Evolutionary conservation across 2,329 filamentous ascomycete species (phyloP).

Genomic region (Blastomyces gilchristii): DNA sequence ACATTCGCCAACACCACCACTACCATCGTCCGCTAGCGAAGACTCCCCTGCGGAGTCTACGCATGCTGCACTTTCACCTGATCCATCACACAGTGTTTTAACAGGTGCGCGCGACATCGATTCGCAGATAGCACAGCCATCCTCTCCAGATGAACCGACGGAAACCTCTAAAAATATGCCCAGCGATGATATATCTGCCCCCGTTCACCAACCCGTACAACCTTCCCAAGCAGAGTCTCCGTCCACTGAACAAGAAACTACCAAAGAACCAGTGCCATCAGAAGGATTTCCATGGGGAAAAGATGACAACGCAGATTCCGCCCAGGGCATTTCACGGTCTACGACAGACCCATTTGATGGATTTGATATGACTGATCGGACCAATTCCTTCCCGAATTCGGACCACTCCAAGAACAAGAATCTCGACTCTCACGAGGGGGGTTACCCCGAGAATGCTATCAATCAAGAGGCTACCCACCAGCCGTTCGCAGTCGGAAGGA

Average conservation of each 20-base stretch:
- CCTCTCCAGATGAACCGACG: background rate
- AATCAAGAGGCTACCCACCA: background rate
- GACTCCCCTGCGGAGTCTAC: background rate
- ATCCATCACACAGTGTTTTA: background rate
- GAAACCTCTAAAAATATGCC: background rate
- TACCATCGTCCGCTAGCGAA: background rate
- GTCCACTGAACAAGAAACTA: background rate
- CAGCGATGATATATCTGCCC: background rate
- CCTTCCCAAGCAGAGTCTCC: background rate
- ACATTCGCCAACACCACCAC: background rate
- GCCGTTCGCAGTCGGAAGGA: too few relatives aligned
- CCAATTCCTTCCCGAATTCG: conserved; percentile 16
- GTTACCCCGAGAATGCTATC: background rate
- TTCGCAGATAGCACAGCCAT: background rate
- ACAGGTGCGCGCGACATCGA: background rate
- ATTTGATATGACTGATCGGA: conserved; percentile 12
- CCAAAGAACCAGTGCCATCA: background rate
- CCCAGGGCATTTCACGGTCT: background rate
- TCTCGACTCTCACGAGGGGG: background rate
- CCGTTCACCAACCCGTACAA: background rate
- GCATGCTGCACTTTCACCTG: background rate
- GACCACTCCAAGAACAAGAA: background rate
- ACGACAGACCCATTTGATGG: conserved; percentile 12
- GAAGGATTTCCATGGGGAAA: background rate
- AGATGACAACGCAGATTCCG: background rate